Base-by-base conservation (phyloP, 202 grass and related monocot species). In the Musa balbisiana region DNA sequence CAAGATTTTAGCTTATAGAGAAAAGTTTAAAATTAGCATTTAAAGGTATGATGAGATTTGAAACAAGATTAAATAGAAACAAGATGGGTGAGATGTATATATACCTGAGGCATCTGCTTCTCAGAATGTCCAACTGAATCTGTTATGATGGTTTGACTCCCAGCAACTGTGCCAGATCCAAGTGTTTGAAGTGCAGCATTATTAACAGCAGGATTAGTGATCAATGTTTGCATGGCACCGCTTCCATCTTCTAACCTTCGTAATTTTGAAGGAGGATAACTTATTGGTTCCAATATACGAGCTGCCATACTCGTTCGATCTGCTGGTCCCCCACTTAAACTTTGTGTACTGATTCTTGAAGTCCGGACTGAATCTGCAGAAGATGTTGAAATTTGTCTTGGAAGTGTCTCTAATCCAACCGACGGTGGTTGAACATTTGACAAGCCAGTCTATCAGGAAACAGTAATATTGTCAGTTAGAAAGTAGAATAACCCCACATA, bases 61-160 rank as follows among this genome's bases (percentile, higher is more conserved):
- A 76, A 72, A 22, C 25, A 55, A 29, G 43, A 77, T 53, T 73
- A 14, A 62, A 43, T 33, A 3, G 29, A 33, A 33, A 4, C 29
- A 33, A 33, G 3, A 33, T 33, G 29, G 29, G 29, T 59, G 77
- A 15, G n/a, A 13, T 22, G 80, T 80, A 22, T 23, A 10, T 29
- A 73, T 85, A 99, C 94, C 94, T 98, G 90, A 78, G 52, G 77
- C 15, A 53, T 82, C 85, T 86, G 84, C 52, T 85, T 91, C 71
- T 87, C 82, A 80, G 90, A 83, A 69, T 76, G 87, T 74, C 85
- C 82, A 53, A 79, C 71, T 25, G 24, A 70, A 62, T 72, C 78
- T 55, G 85, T 72, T 81, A 78, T 52, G 72, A 79, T 67, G 33
- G 33, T 43, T 67, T 89, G 89, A 66, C 79, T 84, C 81, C 78